Percentiles rank a stretch among this genome's conserved stretches.
phyloP scores from a whole-genome alignment of 1,284 basidiomycete species.

The Mycena citricolor region DNA sequence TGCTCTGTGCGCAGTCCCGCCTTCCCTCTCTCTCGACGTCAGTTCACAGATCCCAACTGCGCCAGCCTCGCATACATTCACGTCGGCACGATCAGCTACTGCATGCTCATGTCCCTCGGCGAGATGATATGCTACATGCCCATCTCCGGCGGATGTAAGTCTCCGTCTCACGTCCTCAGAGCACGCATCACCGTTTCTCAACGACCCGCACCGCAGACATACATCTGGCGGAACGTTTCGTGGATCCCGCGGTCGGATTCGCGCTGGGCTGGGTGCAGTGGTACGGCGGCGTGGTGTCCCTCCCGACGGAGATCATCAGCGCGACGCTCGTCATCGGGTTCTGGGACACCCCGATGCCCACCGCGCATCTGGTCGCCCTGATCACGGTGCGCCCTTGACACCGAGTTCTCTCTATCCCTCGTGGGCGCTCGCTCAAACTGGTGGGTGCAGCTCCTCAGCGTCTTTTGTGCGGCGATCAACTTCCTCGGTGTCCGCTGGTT shows the following conservation, averaged over 20 bases:
- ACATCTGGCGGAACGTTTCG: slow-evolving; percentile 22
- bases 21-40: no score
- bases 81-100: slow-evolving; percentile 47
- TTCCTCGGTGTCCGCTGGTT: slow-evolving; percentile 20
- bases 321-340: slow-evolving; percentile 15
- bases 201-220: slow-evolving; percentile 9
- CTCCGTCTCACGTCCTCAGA: background rate
- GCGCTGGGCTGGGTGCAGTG: slow-evolving; percentile 20
- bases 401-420: background rate
- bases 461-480: slow-evolving; percentile 16
- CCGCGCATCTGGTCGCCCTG: slow-evolving; percentile 17
- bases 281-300: slow-evolving; percentile 13
- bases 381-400: slow-evolving; percentile 3
- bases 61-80: slow-evolving; percentile 45
- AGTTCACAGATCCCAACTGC: no score
- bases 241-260: slow-evolving; percentile 24
- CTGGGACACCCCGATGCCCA: slow-evolving; percentile 14
- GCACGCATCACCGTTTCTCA: no score
- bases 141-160: slow-evolving; percentile 18
- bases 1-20: slow-evolving; percentile 30
- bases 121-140: slow-evolving; percentile 23
- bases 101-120: slow-evolving; percentile 21
- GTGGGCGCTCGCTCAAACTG: background rate
- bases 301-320: slow-evolving; percentile 20
- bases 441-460: slow-evolving; percentile 12